phyloP scores from a whole-genome alignment of 805 yeast species.

The Candida hispaniensis region DNA sequence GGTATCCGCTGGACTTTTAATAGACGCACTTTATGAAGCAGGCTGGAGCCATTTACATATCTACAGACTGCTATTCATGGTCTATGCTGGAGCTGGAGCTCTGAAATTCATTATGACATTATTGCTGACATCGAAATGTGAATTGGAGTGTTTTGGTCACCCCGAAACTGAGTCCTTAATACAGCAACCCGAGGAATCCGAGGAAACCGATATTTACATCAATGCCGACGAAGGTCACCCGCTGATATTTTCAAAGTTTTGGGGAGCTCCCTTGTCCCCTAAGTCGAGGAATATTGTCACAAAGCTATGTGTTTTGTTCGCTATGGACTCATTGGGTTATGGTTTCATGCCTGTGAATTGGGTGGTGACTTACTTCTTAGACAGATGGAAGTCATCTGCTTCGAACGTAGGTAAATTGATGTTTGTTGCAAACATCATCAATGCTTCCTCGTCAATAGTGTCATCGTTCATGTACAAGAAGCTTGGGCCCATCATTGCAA shows the following conservation, averaged over 20 bases:
- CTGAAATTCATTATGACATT: conserved; percentile 37
- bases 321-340: conserved; percentile 77
- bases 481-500: conserved; percentile 72
- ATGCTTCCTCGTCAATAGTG: conserved; percentile 62
- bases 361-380: conserved; percentile 72
- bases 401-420: conserved; percentile 53
- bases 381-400: conserved; percentile 43
- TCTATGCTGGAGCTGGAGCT: conserved; percentile 46
- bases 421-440: conserved; percentile 49
- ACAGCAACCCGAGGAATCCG: conserved; percentile 1
- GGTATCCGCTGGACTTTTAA: conserved; percentile 32
- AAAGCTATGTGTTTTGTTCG: conserved; percentile 36
- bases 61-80: conserved; percentile 46
- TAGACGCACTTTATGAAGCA: conserved; percentile 21
- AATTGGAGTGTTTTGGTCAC: too few relatives aligned
- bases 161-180: too few relatives aligned
- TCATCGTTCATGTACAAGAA: conserved; percentile 58
- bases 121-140: conserved; percentile 38
- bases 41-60: conserved; percentile 33
- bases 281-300: conserved; percentile 13
- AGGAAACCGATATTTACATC: conserved; percentile 3
- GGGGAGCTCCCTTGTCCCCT: conserved; percentile 22
- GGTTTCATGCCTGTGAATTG: conserved; percentile 87
- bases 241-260: conserved; percentile 1
- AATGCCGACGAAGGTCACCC: conserved; percentile 2